Conservation (phyloP, 2,329 filamentous ascomycete genomes). For the Alternaria sp. region DNA sequence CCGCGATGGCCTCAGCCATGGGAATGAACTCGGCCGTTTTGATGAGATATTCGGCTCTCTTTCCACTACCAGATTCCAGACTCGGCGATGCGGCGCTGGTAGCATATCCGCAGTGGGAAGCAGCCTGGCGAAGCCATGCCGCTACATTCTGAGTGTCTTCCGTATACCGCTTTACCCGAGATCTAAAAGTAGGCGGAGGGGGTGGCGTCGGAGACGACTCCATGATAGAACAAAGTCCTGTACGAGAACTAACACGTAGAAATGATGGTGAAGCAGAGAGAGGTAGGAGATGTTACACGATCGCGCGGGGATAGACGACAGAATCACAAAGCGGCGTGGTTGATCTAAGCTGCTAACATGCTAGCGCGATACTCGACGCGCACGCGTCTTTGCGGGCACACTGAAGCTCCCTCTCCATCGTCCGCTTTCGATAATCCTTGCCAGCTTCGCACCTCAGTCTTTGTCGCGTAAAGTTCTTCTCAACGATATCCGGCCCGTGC, state of each 20-base stretch:
- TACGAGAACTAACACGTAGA: background rate
- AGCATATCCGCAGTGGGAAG: background rate
- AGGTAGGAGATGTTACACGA: background rate
- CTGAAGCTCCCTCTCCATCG: background rate
- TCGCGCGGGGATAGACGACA: background rate
- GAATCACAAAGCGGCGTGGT: background rate
- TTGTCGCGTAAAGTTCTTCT: background rate
- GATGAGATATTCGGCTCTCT: background rate
- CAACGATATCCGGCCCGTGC: too few species aligned
- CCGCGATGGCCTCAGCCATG: background rate
- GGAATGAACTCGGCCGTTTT: background rate
- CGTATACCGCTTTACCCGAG: background rate
- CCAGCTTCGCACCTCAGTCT: background rate
- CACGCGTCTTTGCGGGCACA: background rate
- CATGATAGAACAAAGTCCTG: background rate
- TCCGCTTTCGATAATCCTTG: background rate
- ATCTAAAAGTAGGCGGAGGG: background rate
- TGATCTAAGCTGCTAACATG: background rate
- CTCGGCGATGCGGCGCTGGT: background rate
- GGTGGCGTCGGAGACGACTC: background rate
- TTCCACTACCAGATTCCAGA: background rate
- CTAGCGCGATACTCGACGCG: background rate
- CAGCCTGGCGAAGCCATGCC: background rate
- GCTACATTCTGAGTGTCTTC: background rate
- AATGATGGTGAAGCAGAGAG: background rate